A percentile compares a stretch with the other conserved stretches of the same genome.
phyloP scores from a whole-genome alignment of 768 basidiomycete species.

The Scleroderma citrinum region DNA sequence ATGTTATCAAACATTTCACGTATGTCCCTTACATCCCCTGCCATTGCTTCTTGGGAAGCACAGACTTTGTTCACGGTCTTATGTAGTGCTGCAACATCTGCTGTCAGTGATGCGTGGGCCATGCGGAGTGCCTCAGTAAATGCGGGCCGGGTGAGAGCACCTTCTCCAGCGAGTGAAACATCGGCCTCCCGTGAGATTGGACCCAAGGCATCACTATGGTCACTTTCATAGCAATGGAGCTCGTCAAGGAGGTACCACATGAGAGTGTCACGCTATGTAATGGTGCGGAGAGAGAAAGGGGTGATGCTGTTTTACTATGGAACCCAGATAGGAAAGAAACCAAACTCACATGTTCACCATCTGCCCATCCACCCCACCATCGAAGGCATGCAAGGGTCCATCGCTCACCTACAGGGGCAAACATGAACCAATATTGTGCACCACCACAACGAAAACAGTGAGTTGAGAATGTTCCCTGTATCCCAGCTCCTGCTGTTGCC shows the following conservation, averaged over 20 bases:
- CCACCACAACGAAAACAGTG: too few species aligned
- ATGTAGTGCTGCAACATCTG: background rate
- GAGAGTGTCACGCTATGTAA: constrained; percentile 3
- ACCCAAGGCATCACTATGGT: constrained; percentile 19
- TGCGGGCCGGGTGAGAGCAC: background rate
- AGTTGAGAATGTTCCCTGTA: too few species aligned
- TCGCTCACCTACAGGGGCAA: too few species aligned
- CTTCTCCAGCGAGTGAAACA: background rate
- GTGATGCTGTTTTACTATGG: background rate
- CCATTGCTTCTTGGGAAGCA: too few species aligned
- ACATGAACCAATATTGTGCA: too few species aligned
- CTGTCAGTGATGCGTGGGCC: too few species aligned
- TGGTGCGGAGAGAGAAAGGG: too few species aligned
- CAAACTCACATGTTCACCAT: constrained; percentile 31
- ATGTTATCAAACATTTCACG: background rate
- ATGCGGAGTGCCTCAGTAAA: background rate
- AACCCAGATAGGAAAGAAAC: background rate
- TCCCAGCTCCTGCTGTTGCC: too few species aligned
- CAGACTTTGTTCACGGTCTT: background rate
- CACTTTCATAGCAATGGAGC: constrained; percentile 20
- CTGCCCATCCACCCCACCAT: too few species aligned
- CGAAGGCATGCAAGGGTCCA: too few species aligned
- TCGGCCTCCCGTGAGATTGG: too few species aligned
- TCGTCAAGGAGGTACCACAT: constrained; percentile 25
- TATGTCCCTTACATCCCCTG: background rate